Evolutionary conservation across 2,329 filamentous ascomycete species (phyloP), one percentile per base, ranked within the genome.

Genomic region (Penicillium occitanis): DNA sequence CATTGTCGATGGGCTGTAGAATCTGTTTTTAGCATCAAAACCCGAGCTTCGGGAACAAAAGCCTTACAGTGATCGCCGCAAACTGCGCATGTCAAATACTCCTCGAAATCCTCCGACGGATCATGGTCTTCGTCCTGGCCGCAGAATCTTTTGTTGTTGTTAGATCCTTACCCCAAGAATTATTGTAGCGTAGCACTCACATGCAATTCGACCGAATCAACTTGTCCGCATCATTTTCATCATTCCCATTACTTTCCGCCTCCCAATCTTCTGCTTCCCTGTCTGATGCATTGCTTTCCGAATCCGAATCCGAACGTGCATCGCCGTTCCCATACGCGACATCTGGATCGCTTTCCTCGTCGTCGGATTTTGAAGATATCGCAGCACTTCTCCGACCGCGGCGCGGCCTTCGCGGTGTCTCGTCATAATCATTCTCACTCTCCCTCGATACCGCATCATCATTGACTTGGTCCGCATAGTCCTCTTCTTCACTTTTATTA

Each of bases 1-100:
- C 94, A 97, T 85, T 95, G 90, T 77, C 90, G 89, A 82, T 98
- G 94, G 74, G 93, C 94, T 97, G 82, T 75, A 77, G 79, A 82
- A 79, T 81, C 40, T 59, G 57, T 28, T 60, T 44, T 60, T 60
- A 60, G 57, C 40, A 60, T 8, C 67, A 40, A 37, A 22, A 19
- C 11, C 33, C 33, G 10, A 35, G n/a, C 53, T 40, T 22, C 30
- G 19, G 33, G 30, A 22, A 17, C 6, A 40, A 57, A 40, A 66
- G 71, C 87, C 91, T 79, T 83, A 96, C 93, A 89, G 78, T 92
- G 91, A 75, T 94, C 91, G 70, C 89, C 89, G 78, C 94, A 98
- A 69, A 87, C 84, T 67, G 83, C 83, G 78, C 94, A 97, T 62
- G 88, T 82, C 67, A 97, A 82, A 76, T 90, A 92, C 66, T 89